phyloP scores from a whole-genome alignment of 1,284 basidiomycete species.

The Volvariella volvacea region DNA sequence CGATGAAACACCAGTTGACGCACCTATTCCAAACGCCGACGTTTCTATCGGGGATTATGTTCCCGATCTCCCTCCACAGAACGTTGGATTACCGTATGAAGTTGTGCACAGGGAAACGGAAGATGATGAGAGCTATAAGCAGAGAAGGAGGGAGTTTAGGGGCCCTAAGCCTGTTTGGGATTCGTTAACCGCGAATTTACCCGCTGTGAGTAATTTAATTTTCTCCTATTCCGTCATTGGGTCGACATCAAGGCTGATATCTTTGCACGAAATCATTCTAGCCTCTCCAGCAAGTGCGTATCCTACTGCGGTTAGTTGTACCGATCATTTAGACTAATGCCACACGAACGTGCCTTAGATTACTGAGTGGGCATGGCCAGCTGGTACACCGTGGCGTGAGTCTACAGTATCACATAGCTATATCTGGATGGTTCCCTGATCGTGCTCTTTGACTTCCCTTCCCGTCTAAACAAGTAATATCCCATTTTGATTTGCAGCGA shows the following conservation, averaged over 20 bases:
- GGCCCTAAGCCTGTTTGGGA: conserved; percentile 39
- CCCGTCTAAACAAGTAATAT: conserved; percentile 15
- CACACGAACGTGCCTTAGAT: conserved; percentile 14
- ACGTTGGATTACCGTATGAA: conserved; percentile 23
- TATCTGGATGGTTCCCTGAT: neutral
- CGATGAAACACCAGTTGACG: conserved; percentile 27
- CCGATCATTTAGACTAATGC: too few relatives aligned
- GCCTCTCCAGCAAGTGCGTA: conserved; percentile 22
- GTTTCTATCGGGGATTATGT: conserved; percentile 31
- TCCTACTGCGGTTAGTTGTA: too few relatives aligned
- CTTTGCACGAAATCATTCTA: too few relatives aligned
- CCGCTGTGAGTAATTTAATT: conserved; percentile 22
- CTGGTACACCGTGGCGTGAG: conserved; percentile 26
- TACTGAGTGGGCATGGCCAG: conserved; percentile 22
- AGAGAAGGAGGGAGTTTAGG: conserved; percentile 19
- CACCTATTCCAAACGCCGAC: conserved; percentile 34
- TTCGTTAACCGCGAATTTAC: conserved; percentile 34
- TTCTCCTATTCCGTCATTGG: neutral
- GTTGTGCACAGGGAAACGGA: conserved; percentile 22
- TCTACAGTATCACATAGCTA: neutral
- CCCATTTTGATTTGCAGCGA: conserved; percentile 18
- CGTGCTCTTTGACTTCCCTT: neutral
- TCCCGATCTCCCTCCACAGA: conserved; percentile 28
- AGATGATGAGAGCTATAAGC: conserved; percentile 10
- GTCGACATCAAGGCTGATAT: too few relatives aligned